Evolutionary conservation across 176 grass and related monocot genomes (phyloP).

Genomic region (Rhipidocladum racemiflorum): DNA sequence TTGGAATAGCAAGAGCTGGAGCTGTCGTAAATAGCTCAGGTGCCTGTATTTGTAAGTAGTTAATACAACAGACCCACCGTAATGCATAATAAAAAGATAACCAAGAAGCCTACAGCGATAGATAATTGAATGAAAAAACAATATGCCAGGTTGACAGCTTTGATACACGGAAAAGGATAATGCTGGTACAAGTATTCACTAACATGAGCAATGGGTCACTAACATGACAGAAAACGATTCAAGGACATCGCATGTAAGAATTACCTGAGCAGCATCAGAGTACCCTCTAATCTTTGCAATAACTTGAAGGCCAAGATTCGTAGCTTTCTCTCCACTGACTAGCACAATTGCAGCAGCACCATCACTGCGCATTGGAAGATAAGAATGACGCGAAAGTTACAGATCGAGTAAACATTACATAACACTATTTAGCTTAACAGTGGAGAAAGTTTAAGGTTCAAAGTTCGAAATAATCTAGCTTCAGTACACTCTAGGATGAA

Average conservation of each 20-base stretch:
- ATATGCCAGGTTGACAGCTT: background rate
- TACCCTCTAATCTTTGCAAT: constrained; percentile 88
- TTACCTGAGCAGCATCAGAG: constrained; percentile 91
- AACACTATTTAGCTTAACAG: background rate
- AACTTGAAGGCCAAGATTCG: constrained; percentile 65
- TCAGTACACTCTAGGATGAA: too few species aligned
- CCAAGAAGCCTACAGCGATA: background rate
- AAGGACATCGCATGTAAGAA: background rate
- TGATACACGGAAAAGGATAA: background rate
- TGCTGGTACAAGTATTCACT: background rate
- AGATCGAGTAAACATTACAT: background rate
- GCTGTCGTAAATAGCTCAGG: constrained; percentile 88
- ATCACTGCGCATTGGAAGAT: constrained; percentile 50
- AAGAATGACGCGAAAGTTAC: constrained; percentile 19
- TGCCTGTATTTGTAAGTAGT: constrained; percentile 51
- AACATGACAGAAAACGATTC: background rate
- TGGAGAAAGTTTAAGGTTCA: background rate
- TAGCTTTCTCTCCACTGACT: constrained; percentile 84
- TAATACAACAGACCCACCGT: background rate
- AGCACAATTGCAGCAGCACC: constrained; percentile 91
- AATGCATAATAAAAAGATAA: background rate
- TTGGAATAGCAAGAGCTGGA: constrained; percentile 92
- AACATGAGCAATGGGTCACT: background rate
- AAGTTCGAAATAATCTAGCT: background rate
- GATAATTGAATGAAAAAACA: background rate